A percentile compares a stretch with the other conserved stretches of the same genome.
These are phyloP conservation scores for Ogataea haglerorum DNA, from an alignment of 805 yeast genomes.

Conservation along the genomic window DNA sequence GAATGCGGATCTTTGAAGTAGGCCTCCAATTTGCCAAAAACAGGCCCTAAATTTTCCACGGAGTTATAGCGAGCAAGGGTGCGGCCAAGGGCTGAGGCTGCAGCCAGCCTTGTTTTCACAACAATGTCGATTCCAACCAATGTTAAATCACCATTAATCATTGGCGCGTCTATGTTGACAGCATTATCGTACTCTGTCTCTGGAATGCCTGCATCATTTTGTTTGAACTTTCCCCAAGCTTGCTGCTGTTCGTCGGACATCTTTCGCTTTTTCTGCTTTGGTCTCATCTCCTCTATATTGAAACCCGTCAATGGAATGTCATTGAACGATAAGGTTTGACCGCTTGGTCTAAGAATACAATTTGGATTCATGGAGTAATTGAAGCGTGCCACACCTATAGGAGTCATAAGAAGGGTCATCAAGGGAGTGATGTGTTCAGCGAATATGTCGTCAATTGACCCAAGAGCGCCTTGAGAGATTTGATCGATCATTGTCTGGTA, in stretches of 20 bases:
- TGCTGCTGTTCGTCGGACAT: slow-evolving; percentile 9
- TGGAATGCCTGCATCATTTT: slow-evolving; percentile 39
- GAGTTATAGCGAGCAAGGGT: slow-evolving; percentile 49
- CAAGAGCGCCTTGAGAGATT: slow-evolving; percentile 31
- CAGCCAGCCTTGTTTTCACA: slow-evolving; percentile 68
- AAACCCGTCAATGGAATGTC: slow-evolving; percentile 29
- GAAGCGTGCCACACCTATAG: slow-evolving; percentile 89
- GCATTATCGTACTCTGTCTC: slow-evolving; percentile 50
- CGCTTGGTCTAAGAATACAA: slow-evolving; percentile 79
- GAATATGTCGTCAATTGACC: slow-evolving; percentile 52
- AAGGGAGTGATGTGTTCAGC: slow-evolving; percentile 56
- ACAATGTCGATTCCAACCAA: slow-evolving; percentile 75
- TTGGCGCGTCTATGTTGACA: slow-evolving; percentile 90
- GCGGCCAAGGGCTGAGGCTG: slow-evolving; percentile 73
- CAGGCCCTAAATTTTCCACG: slow-evolving; percentile 35
- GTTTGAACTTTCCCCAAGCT: slow-evolving; percentile 16
- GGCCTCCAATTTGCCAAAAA: slow-evolving; percentile 37
- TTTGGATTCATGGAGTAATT: slow-evolving; percentile 78
- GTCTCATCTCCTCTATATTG: slow-evolving; percentile 29
- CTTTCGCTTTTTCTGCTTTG: slow-evolving; percentile 50
- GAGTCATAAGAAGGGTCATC: slow-evolving; percentile 76
- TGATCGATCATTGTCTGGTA: slow-evolving; percentile 55
- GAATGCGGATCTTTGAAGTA: slow-evolving; percentile 63
- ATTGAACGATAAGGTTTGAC: slow-evolving; percentile 37
- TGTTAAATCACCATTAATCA: slow-evolving; percentile 86